These are phyloP conservation scores for Uronychia binucleata DNA, from an alignment of 73 alveolate species.

Conservation along the genomic window DNA sequence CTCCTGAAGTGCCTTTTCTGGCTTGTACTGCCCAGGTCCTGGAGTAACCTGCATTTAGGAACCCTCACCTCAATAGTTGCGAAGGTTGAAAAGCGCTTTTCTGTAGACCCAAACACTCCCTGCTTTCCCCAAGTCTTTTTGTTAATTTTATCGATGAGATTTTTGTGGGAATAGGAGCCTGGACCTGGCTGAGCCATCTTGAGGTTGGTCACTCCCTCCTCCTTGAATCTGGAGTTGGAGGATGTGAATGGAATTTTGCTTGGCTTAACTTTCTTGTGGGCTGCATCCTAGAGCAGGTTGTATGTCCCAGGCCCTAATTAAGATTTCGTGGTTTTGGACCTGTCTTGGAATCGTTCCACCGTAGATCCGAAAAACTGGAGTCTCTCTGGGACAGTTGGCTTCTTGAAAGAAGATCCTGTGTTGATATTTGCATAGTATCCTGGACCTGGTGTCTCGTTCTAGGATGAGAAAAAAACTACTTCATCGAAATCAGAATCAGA, in stretches of 20 bases:
- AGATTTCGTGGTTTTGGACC: background rate
- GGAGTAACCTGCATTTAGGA: constrained; percentile 37
- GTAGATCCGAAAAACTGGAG: constrained; percentile 75
- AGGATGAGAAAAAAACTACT: constrained; percentile 38
- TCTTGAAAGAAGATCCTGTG: constrained; percentile 38
- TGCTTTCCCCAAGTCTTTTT: constrained; percentile 35
- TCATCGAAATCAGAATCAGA: constrained; percentile 9
- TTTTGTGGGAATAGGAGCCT: constrained; percentile 23
- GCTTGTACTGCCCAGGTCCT: constrained; percentile 75
- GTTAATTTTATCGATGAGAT: constrained; percentile 24
- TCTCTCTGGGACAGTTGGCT: constrained; percentile 65
- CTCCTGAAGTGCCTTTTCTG: constrained; percentile 24
- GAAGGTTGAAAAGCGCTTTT: constrained; percentile 54
- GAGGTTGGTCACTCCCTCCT: background rate
- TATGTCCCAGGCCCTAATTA: constrained; percentile 44
- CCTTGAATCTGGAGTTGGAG: constrained; percentile 7
- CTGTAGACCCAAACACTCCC: constrained; percentile 74
- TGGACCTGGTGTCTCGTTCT: constrained; percentile 70
- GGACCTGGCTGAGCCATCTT: constrained; percentile 48
- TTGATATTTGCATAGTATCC: constrained; percentile 57
- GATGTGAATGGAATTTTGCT: constrained; percentile 25
- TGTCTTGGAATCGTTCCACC: constrained; percentile 56
- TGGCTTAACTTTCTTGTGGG: constrained; percentile 3
- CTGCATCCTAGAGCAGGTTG: background rate
- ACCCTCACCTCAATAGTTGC: constrained; percentile 11